Evolutionary conservation across 257 asterid genomes (phyloP).

Genomic region (Forsythia viridissima): DNA sequence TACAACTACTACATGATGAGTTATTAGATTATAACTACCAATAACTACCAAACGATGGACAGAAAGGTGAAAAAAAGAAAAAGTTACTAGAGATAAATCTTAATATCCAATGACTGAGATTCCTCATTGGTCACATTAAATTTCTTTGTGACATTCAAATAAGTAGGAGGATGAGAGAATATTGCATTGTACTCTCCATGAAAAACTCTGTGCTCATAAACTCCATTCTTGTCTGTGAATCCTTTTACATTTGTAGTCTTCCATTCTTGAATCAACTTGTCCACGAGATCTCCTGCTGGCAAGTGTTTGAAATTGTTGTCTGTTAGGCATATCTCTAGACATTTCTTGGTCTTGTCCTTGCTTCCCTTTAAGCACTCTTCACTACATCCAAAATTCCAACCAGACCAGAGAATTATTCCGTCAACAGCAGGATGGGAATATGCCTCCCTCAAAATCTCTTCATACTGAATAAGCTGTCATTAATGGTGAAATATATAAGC

Average conservation of each 20-base stretch:
- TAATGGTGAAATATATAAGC: too few species aligned
- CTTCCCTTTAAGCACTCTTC: conserved; percentile 32
- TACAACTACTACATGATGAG: too few species aligned
- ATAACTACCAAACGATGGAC: conserved; percentile 18
- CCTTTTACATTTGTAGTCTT: conserved; percentile 31
- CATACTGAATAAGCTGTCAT: conserved; percentile 30
- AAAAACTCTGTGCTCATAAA: conserved; percentile 29
- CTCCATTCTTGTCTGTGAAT: conserved; percentile 37
- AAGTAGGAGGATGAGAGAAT: conserved; percentile 27
- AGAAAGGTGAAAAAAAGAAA: too few species aligned
- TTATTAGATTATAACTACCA: too few species aligned
- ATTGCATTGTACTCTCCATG: conserved; percentile 46
- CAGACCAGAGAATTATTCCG: conserved; percentile 60
- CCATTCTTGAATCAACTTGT: conserved; percentile 54
- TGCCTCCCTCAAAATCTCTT: conserved; percentile 52
- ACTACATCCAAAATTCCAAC: conserved; percentile 54
- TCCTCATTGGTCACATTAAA: conserved; percentile 23
- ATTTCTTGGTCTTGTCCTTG: conserved; percentile 12
- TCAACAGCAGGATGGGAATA: conserved; percentile 62
- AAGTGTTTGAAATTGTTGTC: conserved; percentile 42
- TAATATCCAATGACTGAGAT: conserved; percentile 14
- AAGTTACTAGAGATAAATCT: not conserved
- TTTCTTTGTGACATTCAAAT: conserved; percentile 15
- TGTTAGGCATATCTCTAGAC: conserved; percentile 39
- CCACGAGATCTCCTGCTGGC: conserved; percentile 51